phyloP scores from a whole-genome alignment of 2,329 filamentous ascomycete species.

The Curvularia sp. region DNA sequence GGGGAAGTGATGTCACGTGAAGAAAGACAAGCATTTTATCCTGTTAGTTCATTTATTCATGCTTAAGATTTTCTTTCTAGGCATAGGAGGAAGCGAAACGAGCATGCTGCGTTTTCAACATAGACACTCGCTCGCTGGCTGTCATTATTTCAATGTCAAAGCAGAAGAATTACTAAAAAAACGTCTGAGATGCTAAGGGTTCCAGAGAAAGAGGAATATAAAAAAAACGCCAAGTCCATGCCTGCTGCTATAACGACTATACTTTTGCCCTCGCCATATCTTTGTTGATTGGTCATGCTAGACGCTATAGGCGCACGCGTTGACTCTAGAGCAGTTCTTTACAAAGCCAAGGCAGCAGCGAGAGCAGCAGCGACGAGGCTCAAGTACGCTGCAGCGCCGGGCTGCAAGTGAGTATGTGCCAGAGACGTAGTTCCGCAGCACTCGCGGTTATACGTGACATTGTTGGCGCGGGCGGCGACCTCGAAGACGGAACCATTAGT shows the following conservation, averaged over 20 bases:
- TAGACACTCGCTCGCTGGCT: neutral
- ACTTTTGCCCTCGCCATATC: neutral
- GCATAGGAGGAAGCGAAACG: no score
- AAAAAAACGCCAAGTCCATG: neutral
- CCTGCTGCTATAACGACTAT: neutral
- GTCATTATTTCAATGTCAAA: neutral
- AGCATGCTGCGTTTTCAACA: neutral
- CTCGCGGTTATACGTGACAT: conserved; percentile 69
- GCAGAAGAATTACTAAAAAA: neutral
- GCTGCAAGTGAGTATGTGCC: conserved; percentile 15
- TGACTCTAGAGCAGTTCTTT: neutral
- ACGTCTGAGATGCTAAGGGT: neutral
- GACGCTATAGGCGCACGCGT: neutral
- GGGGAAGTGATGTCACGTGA: no score
- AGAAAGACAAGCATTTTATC: no score
- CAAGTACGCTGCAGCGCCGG: conserved; percentile 26
- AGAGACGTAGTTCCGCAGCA: conserved; percentile 61
- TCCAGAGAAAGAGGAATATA: neutral
- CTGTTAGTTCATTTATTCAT: no score
- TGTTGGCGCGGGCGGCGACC: conserved; percentile 64
- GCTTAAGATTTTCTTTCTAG: neutral
- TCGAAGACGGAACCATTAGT: conserved; percentile 51
- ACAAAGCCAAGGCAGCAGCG: conserved; percentile 25
- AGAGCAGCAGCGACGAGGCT: conserved; percentile 30
- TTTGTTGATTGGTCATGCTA: neutral